phyloP scores from a whole-genome alignment of 208 protist species.

The Lotmaria passim region DNA sequence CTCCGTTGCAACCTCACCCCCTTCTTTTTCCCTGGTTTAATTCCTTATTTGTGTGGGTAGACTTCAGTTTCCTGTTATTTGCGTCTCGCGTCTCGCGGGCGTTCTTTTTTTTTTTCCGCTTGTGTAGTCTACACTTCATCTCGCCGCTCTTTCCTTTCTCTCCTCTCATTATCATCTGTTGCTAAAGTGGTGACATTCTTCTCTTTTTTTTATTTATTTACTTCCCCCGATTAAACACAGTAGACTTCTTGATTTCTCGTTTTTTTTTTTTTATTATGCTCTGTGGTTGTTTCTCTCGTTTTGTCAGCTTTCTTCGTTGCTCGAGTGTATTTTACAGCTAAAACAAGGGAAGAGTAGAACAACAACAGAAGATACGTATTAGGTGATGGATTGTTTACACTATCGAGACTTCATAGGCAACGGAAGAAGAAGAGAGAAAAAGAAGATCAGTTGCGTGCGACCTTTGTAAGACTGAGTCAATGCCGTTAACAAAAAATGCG shows the following conservation, averaged over 20 bases:
- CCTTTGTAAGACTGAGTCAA: too few relatives aligned
- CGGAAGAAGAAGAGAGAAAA: too few relatives aligned
- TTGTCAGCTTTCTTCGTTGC: constrained; percentile 32
- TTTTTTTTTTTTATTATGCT: constrained; percentile 21
- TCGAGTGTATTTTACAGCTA: not conserved
- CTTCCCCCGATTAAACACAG: not conserved
- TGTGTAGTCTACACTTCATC: not conserved
- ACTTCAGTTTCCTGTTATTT: not conserved
- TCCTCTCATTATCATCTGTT: too few relatives aligned
- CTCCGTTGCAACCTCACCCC: too few relatives aligned
- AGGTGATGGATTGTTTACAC: too few relatives aligned
- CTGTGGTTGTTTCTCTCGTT: constrained; percentile 7
- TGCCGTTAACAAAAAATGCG: too few relatives aligned
- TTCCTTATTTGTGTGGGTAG: not conserved
- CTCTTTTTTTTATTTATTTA: constrained; percentile 26
- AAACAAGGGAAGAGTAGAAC: too few relatives aligned
- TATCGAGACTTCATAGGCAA: too few relatives aligned
- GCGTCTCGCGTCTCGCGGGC: not conserved
- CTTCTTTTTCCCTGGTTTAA: too few relatives aligned
- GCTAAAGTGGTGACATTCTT: constrained; percentile 1
- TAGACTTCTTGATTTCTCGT: constrained; percentile 20
- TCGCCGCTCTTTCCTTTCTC: not conserved
- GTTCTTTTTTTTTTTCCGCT: not conserved
- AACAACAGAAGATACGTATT: too few relatives aligned
- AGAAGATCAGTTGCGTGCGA: too few relatives aligned